These are phyloP conservation scores for Diaporthe nobilis DNA, from an alignment of 2,329 filamentous ascomycete genomes.

Conservation along the genomic window DNA sequence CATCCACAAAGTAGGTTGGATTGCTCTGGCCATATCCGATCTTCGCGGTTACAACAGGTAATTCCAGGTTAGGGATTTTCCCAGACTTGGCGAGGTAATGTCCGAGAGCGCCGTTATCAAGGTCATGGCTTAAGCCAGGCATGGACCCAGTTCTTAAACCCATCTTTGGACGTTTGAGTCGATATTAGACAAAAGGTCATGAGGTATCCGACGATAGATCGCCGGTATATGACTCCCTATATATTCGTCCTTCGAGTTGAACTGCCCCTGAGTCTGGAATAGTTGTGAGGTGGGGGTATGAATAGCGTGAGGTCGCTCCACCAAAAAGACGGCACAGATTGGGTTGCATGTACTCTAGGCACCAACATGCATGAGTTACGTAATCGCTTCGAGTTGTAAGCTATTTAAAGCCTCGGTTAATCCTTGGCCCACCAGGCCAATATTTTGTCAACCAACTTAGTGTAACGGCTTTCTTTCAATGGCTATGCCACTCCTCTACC, in stretches of 20 bases:
- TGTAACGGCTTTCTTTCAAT: too few species aligned
- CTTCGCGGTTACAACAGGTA: neutral
- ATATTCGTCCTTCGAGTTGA: conserved; percentile 1
- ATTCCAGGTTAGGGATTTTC: neutral
- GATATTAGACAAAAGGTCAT: neutral
- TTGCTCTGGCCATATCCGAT: neutral
- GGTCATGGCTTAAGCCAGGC: neutral
- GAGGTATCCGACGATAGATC: neutral
- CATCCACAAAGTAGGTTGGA: neutral
- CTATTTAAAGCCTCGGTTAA: too few species aligned
- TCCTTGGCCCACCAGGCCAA: too few species aligned
- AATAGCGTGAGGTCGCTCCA: neutral
- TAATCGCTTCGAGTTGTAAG: too few species aligned
- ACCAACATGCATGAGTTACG: too few species aligned
- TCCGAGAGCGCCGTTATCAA: neutral
- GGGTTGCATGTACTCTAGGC: too few species aligned
- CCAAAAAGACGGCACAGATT: too few species aligned
- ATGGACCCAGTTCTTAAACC: neutral
- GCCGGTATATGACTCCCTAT: neutral
- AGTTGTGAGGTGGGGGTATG: conserved; percentile 10
- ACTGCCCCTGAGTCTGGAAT: conserved; percentile 11
- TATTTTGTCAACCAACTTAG: too few species aligned
- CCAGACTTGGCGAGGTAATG: neutral
- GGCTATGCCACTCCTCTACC: too few species aligned
- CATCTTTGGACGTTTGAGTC: neutral